Percentiles rank a stretch among this genome's conserved stretches.
These are phyloP conservation scores for Bigelowiella natans DNA, from an alignment of 78 protist species.

Conservation along the genomic window DNA sequence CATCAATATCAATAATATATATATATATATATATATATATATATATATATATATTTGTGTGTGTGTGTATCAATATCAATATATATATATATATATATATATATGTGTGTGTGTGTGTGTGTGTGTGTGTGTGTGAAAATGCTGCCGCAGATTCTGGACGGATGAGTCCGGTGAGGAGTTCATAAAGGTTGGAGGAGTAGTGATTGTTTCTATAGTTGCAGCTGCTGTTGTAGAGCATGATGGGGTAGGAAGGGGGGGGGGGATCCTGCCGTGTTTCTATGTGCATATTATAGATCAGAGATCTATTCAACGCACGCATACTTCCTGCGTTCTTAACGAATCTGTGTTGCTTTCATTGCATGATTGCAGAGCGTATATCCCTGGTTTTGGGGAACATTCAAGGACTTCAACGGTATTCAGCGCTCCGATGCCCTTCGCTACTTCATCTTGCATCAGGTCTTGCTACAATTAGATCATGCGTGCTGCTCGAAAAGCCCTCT, in stretches of 20 bases:
- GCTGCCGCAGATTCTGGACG: no score
- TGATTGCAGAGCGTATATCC: no score
- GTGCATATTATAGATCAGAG: neutral
- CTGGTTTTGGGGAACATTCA: no score
- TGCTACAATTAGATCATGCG: neutral
- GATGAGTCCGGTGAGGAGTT: no score
- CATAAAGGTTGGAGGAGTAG: no score
- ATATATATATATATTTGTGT: neutral
- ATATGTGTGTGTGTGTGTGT: neutral
- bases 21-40: neutral
- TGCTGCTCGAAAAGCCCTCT: neutral
- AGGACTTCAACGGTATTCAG: neutral
- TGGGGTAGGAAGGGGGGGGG: no score
- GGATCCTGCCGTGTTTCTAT: neutral
- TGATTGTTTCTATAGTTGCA: no score
- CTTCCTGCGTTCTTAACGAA: neutral
- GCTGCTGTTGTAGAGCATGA: no score
- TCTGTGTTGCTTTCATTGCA: neutral
- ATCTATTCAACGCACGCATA: neutral
- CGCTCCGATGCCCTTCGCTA: neutral
- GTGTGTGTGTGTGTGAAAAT: neutral
- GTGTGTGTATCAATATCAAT: neutral
- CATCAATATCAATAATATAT: neutral
- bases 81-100: neutral
- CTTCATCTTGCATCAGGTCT: neutral